phyloP scores from a whole-genome alignment of 2,329 filamentous ascomycete genomes.

The Fusarium tricinctum region DNA sequence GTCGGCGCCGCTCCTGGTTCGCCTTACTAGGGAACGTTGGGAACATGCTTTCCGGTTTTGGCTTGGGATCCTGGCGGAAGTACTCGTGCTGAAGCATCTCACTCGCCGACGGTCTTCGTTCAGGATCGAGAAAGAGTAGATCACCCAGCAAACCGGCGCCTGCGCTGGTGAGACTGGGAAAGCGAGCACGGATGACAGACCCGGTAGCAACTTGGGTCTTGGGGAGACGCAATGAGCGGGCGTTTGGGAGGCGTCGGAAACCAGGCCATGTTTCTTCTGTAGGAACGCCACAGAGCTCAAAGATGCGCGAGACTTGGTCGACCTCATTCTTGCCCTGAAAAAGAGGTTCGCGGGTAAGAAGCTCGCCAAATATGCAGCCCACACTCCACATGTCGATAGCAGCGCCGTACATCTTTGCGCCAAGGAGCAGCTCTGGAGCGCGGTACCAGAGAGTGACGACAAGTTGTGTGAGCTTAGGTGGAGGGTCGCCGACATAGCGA shows the following conservation, averaged over 20 bases:
- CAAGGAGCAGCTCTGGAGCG: slow-evolving; percentile 89
- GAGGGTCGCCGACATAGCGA: slow-evolving; percentile 84
- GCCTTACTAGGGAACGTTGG: slow-evolving; percentile 97
- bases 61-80: slow-evolving; percentile 89
- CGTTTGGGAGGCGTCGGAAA: slow-evolving; percentile 90
- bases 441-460: slow-evolving; percentile 99
- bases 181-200: slow-evolving; percentile 78
- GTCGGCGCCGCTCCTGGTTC: slow-evolving; percentile 84
- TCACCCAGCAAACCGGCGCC: slow-evolving; percentile 78
- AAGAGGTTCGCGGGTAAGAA: slow-evolving; percentile 85
- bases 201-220: slow-evolving; percentile 57
- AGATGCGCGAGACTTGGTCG: slow-evolving; percentile 88
- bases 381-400: slow-evolving; percentile 96
- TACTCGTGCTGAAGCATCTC: slow-evolving; percentile 85
- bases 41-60: slow-evolving; percentile 92
- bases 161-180: slow-evolving; percentile 83
- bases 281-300: slow-evolving; percentile 89
- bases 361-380: slow-evolving; percentile 94
- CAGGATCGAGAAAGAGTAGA: slow-evolving; percentile 82
- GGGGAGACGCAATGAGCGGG: slow-evolving; percentile 81
- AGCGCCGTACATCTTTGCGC: slow-evolving; percentile 78
- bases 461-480: slow-evolving; percentile 85
- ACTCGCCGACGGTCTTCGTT: slow-evolving; percentile 75
- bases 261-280: slow-evolving; percentile 86
- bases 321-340: slow-evolving; percentile 94